Conservation (phyloP, 2,329 filamentous ascomycete species). For the Cryphonectria nitschkei region DNA sequence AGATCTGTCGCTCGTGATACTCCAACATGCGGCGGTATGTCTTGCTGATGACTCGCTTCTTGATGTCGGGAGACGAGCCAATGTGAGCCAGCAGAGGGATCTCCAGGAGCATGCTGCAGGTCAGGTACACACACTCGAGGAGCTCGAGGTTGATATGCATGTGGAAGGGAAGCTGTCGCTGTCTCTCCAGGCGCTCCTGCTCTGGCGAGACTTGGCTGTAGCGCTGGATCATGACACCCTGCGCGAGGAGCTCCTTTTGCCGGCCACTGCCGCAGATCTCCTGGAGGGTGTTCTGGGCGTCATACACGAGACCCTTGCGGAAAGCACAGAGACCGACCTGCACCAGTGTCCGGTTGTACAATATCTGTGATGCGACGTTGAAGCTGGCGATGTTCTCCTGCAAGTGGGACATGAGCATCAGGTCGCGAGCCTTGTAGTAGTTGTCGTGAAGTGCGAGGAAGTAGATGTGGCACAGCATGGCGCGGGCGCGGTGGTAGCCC, state of each 20-base stretch:
- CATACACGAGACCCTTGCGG: conserved; percentile 94
- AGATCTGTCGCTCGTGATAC: conserved; percentile 99
- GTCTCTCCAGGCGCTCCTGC: conserved; percentile 95
- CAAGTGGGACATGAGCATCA: conserved; percentile 99
- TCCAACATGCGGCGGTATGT: conserved; percentile 99
- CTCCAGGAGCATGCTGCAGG: conserved; percentile 98
- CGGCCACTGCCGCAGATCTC: conserved; percentile 97
- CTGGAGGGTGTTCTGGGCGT: conserved; percentile 95
- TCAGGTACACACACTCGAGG: conserved; percentile 96
- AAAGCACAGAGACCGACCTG: conserved; percentile 98
- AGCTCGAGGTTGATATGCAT: conserved; percentile 99
- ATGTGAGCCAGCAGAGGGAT: conserved; percentile 96
- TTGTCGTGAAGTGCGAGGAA: conserved; percentile 96
- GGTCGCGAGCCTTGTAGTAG: conserved; percentile 96
- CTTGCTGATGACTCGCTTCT: conserved; percentile 98
- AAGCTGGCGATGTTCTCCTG: conserved; percentile 97
- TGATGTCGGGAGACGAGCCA: conserved; percentile 93
- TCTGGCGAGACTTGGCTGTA: conserved; percentile 96
- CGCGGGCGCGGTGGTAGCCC: conserved; percentile 91
- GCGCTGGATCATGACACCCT: conserved; percentile 97
- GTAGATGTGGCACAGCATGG: conserved; percentile 99
- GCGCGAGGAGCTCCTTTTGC: conserved; percentile 96
- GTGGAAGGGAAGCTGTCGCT: conserved; percentile 97
- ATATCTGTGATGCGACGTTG: conserved; percentile 94
- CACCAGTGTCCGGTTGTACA: conserved; percentile 97